Evolutionary conservation across 306 rosid species (phyloP).

Genomic region (Dalbergia oliveri): DNA sequence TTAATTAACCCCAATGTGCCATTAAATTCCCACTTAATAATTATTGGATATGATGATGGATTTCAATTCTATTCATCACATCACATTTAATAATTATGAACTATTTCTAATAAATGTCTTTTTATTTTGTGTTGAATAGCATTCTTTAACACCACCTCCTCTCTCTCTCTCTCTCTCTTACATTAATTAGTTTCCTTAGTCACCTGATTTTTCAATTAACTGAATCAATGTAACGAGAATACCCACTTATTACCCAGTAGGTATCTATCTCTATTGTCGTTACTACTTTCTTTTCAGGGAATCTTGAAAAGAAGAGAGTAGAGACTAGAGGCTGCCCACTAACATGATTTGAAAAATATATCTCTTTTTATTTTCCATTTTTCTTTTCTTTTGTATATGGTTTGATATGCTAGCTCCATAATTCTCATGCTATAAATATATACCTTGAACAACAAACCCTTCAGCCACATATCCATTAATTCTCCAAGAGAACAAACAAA

Average conservation of each 20-base stretch:
- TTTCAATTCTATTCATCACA: too few species aligned
- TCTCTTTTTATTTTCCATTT: not conserved
- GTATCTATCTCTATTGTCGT: not conserved
- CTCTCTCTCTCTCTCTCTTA: too few species aligned
- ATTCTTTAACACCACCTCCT: too few species aligned
- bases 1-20: too few species aligned
- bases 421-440: conserved; percentile 9
- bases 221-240: not conserved
- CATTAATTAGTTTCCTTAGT: not conserved
- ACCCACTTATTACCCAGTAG: not conserved
- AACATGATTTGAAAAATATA: not conserved
- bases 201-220: not conserved
- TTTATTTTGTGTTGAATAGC: too few species aligned
- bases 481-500: not conserved
- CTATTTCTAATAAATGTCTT: too few species aligned
- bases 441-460: not conserved
- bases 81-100: too few species aligned
- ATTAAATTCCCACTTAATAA: too few species aligned
- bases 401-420: not conserved
- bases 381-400: not conserved
- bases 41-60: too few species aligned
- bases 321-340: conserved; percentile 32
- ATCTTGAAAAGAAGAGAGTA: not conserved
- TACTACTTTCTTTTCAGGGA: conserved; percentile 1
- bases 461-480: not conserved